Percentiles rank a stretch among this genome's conserved stretches.
These are phyloP conservation scores for Rhizoclosmatium sp. DNA, from an alignment of 192 early-diverging fungal genomes.

Conservation along the genomic window DNA sequence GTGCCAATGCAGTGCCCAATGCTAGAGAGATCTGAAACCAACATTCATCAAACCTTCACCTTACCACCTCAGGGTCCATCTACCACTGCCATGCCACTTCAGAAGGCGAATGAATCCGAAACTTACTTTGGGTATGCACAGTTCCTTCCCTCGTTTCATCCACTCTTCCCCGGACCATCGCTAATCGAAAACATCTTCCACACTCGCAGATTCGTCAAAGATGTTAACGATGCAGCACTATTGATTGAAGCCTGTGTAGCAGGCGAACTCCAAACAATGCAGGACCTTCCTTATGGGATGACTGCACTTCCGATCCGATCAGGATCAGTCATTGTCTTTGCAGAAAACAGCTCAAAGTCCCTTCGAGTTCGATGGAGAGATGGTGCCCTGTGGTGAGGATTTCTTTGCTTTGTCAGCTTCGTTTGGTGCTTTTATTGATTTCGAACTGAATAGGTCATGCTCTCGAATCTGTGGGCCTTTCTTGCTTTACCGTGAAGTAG, in stretches of 20 bases:
- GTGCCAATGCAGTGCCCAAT: too few relatives aligned
- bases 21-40: too few relatives aligned
- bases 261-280: neutral
- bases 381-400: neutral
- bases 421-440: too few relatives aligned
- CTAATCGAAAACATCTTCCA: too few relatives aligned
- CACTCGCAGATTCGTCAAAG: neutral
- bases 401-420: neutral
- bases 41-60: too few relatives aligned
- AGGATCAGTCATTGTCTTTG: conserved; percentile 24
- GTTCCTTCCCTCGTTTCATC: too few relatives aligned
- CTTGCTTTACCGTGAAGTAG: neutral
- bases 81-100: too few relatives aligned
- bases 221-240: neutral
- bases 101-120: too few relatives aligned
- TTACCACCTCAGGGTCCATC: too few relatives aligned
- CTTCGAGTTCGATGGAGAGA: neutral
- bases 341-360: neutral
- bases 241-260: conserved; percentile 3
- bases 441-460: too few relatives aligned
- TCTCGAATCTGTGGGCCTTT: neutral
- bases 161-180: too few relatives aligned
- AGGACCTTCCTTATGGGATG: neutral
- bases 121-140: too few relatives aligned
- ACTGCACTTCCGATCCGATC: conserved; percentile 9